Conservation (phyloP, 2,329 filamentous ascomycete genomes). For the Xylaria sp. region DNA sequence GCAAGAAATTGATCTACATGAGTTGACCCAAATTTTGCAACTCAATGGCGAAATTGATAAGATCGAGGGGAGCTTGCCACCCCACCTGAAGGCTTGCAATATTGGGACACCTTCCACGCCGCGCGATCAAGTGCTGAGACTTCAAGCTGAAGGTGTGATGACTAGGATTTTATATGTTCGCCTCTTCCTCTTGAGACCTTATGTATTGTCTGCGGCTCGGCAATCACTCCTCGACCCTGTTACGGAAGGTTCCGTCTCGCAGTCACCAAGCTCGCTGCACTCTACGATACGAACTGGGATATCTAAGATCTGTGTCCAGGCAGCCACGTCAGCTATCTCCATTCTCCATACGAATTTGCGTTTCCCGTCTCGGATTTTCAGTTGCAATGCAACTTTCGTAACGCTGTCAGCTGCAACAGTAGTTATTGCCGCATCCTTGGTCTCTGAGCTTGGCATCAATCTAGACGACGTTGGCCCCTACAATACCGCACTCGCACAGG, state of each 20-base stretch:
- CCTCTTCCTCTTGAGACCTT: not conserved
- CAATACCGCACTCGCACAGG: not conserved
- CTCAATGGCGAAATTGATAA: not conserved
- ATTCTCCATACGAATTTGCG: not conserved
- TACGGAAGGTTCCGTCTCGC: not conserved
- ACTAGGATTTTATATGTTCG: not conserved
- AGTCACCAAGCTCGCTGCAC: not conserved
- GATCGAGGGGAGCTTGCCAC: not conserved
- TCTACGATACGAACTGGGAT: not conserved
- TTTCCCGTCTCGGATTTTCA: not conserved
- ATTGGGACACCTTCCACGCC: not conserved
- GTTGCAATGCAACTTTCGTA: not conserved
- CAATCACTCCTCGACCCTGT: not conserved
- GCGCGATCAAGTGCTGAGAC: not conserved
- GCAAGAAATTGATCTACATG: not conserved
- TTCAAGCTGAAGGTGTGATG: slow-evolving; percentile 1
- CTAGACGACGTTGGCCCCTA: not conserved
- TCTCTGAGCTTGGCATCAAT: not conserved
- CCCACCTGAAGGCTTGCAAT: not conserved
- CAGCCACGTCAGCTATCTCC: not conserved
- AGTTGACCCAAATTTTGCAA: not conserved
- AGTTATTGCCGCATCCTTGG: not conserved
- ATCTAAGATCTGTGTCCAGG: not conserved
- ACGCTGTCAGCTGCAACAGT: not conserved
- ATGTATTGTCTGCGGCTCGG: not conserved